phyloP scores from a whole-genome alignment of 2,329 filamentous ascomycete species.

The Albophoma yamanashiensis region DNA sequence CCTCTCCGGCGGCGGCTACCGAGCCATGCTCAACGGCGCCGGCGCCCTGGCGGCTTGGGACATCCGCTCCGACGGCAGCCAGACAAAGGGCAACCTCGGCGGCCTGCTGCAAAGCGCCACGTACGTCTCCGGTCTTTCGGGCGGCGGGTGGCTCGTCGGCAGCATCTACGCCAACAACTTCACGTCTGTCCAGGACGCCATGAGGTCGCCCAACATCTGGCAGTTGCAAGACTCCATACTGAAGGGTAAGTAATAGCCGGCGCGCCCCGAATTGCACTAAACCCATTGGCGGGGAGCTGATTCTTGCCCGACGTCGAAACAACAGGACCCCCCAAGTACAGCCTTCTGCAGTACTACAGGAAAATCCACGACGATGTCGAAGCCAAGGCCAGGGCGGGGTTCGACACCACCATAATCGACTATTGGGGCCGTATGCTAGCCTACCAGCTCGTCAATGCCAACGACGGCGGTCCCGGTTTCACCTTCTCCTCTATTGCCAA shows the following conservation, averaged over 20 bases:
- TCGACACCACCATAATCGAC: constrained; percentile 64
- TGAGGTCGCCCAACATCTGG: constrained; percentile 26
- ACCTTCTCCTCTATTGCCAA: constrained; percentile 65
- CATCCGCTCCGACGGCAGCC: constrained; percentile 44
- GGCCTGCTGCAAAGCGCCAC: constrained; percentile 73
- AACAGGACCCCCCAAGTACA: constrained; percentile 23
- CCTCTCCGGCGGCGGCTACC: constrained; percentile 74
- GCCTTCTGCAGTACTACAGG: constrained; percentile 27
- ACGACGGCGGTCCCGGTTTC: constrained; percentile 61
- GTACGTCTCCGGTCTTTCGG: constrained; percentile 71
- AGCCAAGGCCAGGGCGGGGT: constrained; percentile 27
- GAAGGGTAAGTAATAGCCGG: constrained; percentile 13
- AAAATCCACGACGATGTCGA: constrained; percentile 22
- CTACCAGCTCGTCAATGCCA: constrained; percentile 73
- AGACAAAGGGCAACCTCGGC: constrained; percentile 54
- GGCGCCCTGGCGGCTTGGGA: constrained; percentile 75
- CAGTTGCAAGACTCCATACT: constrained; percentile 30
- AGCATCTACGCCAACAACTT: constrained; percentile 80
- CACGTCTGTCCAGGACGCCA: constrained; percentile 39
- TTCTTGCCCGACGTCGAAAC: too few species aligned
- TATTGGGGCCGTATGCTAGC: constrained; percentile 83
- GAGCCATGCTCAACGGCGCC: constrained; percentile 76
- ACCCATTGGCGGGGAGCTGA: too few species aligned
- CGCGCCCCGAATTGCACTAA: neutral
- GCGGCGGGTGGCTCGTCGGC: constrained; percentile 78